Percentiles rank a stretch among this genome's conserved stretches.
Conservation (phyloP, 1,284 basidiomycete genomes). For the Fomitopsis palustris region DNA sequence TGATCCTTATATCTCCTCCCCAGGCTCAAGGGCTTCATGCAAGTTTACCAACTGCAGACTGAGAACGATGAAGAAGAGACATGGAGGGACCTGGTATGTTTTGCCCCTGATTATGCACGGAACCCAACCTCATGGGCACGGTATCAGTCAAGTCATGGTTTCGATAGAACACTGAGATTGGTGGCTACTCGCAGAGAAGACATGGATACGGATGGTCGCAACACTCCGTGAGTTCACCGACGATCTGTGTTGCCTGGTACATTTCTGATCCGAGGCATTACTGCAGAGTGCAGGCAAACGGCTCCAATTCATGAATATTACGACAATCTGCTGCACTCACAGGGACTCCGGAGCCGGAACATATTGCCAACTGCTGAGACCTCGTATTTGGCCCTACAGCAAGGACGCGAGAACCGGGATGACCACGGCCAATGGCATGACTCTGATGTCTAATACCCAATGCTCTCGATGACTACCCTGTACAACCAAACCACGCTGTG, state of each 20-base stretch:
- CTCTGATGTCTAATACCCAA: slow-evolving; percentile 1
- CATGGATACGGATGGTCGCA: slow-evolving; percentile 15
- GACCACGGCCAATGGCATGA: not conserved
- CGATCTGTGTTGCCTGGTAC: not conserved
- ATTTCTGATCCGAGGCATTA: not conserved
- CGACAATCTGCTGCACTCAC: not conserved
- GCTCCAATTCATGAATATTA: not conserved
- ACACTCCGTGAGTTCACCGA: slow-evolving; percentile 1
- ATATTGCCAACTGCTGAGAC: not conserved
- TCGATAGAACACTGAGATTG: slow-evolving; percentile 61
- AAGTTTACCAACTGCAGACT: slow-evolving; percentile 77
- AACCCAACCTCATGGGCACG: not conserved
- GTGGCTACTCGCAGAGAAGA: slow-evolving; percentile 60
- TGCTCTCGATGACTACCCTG: not conserved
- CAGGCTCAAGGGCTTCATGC: slow-evolving; percentile 74
- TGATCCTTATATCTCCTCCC: not conserved
- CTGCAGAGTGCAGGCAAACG: not conserved
- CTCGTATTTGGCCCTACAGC: not conserved
- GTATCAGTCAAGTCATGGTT: slow-evolving; percentile 65
- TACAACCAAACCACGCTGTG: not conserved
- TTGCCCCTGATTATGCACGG: not conserved
- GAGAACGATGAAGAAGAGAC: slow-evolving; percentile 81
- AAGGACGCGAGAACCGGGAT: not conserved
- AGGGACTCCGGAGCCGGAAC: not conserved
- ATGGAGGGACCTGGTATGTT: slow-evolving; percentile 69